Conservation (phyloP, 2,329 filamentous ascomycete genomes). For the Plectosphaerella sp. region DNA sequence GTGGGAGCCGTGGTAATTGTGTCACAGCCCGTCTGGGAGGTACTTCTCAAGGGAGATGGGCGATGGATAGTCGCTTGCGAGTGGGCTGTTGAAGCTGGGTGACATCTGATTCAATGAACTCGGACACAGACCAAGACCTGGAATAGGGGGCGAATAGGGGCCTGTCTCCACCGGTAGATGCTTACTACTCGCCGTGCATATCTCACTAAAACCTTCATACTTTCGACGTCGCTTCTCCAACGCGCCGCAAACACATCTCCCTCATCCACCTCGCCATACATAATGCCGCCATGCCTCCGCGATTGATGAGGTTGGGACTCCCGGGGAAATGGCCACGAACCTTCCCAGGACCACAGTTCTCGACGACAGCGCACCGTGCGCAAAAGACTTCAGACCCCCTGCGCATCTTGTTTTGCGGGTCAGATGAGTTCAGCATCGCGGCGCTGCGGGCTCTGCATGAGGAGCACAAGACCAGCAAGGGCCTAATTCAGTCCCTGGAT, state of each 20-base stretch:
- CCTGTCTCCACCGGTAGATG: neutral
- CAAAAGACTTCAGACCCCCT: conserved; percentile 51
- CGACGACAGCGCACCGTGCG: neutral
- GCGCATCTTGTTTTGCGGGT: conserved; percentile 88
- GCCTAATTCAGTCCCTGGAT: conserved; percentile 70
- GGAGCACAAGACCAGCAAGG: conserved; percentile 48
- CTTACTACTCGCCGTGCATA: neutral
- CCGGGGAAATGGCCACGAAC: neutral
- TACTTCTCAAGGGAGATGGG: conserved; percentile 23
- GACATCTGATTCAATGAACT: neutral
- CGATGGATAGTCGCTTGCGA: conserved; percentile 33
- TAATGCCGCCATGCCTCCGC: neutral
- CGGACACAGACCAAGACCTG: too few relatives aligned
- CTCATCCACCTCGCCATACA: neutral
- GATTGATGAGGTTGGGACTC: neutral
- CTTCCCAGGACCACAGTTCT: neutral
- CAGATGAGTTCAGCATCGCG: conserved; percentile 81
- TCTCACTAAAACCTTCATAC: neutral
- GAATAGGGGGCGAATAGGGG: neutral
- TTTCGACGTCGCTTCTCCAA: neutral
- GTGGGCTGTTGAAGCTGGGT: conserved; percentile 17
- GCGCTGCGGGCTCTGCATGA: conserved; percentile 66
- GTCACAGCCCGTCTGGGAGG: conserved; percentile 32
- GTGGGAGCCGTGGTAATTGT: conserved; percentile 25
- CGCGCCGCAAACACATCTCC: neutral